Conservation (phyloP, 768 basidiomycete genomes). For the Nevesoporus exiguus region DNA sequence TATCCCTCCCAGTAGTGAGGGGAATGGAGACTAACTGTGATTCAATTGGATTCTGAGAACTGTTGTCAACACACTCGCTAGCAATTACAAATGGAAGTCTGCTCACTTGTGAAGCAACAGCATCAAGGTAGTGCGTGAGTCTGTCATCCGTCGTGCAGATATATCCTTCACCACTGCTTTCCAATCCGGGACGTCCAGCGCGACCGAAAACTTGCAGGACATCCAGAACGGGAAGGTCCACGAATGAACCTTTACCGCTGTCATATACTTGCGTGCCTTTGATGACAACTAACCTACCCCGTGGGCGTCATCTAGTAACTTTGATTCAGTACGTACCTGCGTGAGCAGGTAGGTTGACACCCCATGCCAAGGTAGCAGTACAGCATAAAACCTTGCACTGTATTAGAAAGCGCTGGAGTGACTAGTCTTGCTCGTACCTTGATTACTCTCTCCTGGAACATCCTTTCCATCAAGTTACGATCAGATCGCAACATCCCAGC, state of each 20-base stretch:
- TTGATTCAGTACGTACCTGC: constrained; percentile 55
- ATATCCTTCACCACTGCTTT: constrained; percentile 93
- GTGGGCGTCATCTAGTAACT: constrained; percentile 5
- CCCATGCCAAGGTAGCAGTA: constrained; percentile 98
- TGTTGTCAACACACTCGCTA: neutral
- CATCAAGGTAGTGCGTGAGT: constrained; percentile 84
- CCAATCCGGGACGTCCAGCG: constrained; percentile 84
- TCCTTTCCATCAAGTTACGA: constrained; percentile 89
- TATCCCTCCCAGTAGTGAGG: neutral
- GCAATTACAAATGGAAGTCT: neutral
- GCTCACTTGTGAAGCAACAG: constrained; percentile 79
- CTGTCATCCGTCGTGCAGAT: constrained; percentile 96
- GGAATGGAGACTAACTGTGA: constrained; percentile 61
- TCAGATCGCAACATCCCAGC: constrained; percentile 96
- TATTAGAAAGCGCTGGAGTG: neutral
- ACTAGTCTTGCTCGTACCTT: constrained; percentile 53
- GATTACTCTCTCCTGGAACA: constrained; percentile 88
- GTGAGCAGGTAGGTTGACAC: constrained; percentile 97
- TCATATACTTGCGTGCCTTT: constrained; percentile 98
- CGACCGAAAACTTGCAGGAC: constrained; percentile 97
- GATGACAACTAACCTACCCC: constrained; percentile 65
- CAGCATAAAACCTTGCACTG: constrained; percentile 83
- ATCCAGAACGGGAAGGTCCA: constrained; percentile 90
- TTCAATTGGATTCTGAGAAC: constrained; percentile 82
- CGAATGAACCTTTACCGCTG: constrained; percentile 82